Percentiles rank a stretch among this genome's conserved stretches.
phyloP scores from a whole-genome alignment of 1,139 yeast genomes.

The Starmera stellimalicola region DNA sequence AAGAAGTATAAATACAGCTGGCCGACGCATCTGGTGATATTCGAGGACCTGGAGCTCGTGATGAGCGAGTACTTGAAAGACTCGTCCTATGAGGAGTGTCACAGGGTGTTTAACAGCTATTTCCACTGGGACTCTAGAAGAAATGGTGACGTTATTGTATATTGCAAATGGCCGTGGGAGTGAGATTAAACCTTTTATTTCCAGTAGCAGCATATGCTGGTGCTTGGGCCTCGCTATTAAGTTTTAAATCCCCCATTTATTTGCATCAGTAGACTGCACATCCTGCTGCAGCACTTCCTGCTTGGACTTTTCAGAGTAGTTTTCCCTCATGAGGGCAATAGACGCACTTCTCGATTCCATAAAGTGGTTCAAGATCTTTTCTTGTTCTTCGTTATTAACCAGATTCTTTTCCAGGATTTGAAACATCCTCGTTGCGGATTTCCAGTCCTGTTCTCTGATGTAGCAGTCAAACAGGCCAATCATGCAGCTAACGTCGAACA shows the following conservation, averaged over 20 bases:
- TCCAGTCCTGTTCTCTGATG: slow-evolving; percentile 16
- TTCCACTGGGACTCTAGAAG: slow-evolving; percentile 87
- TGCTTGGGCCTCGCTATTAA: no score
- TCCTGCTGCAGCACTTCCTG: slow-evolving; percentile 6
- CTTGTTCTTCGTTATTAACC: slow-evolving; percentile 7
- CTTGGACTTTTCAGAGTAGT: slow-evolving; percentile 11
- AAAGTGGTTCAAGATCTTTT: slow-evolving; percentile 14
- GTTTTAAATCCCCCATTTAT: slow-evolving; percentile 16
- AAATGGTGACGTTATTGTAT: slow-evolving; percentile 44
- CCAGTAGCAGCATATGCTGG: not conserved
- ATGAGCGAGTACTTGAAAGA: slow-evolving; percentile 31
- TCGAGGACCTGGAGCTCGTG: slow-evolving; percentile 47
- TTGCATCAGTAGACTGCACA: not conserved
- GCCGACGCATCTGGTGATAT: slow-evolving; percentile 69
- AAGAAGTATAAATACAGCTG: slow-evolving; percentile 35
- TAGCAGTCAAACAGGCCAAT: slow-evolving; percentile 64
- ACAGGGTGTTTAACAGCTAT: slow-evolving; percentile 64
- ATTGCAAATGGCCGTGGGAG: slow-evolving; percentile 26
- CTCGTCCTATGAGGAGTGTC: slow-evolving; percentile 36
- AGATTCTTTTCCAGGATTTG: slow-evolving; percentile 10
- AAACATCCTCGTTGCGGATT: slow-evolving; percentile 18
- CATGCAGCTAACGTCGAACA: slow-evolving; percentile 48
- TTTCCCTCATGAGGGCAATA: slow-evolving; percentile 9
- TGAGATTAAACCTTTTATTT: slow-evolving; percentile 2
- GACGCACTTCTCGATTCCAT: slow-evolving; percentile 9